Evolutionary conservation across 352 stramenopile species (phyloP).

Genomic region (Pythium sp.): DNA sequence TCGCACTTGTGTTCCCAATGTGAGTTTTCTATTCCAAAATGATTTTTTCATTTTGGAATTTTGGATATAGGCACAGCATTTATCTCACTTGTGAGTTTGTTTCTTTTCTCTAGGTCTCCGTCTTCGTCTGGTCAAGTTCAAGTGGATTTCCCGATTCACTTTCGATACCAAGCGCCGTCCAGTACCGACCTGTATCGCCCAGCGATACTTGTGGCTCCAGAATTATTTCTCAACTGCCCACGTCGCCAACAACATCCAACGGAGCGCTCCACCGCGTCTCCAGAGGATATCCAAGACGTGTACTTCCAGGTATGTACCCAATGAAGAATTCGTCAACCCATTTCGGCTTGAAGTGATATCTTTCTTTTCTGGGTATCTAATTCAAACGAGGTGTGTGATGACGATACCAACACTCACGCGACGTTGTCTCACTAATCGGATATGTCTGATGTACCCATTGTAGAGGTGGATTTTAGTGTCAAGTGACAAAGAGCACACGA

Average conservation of each 20-base stretch:
- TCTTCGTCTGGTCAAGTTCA: slow-evolving; percentile 16
- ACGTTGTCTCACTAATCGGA: slow-evolving; percentile 5
- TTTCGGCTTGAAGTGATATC: neutral
- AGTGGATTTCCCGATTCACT: slow-evolving; percentile 54
- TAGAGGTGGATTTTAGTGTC: neutral
- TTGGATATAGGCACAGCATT: neutral
- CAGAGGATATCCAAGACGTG: neutral
- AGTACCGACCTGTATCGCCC: slow-evolving; percentile 31
- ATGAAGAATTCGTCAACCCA: neutral
- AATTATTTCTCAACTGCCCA: slow-evolving; percentile 41
- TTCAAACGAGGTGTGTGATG: neutral
- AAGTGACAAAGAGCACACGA: neutral
- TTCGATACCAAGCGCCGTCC: slow-evolving; percentile 60
- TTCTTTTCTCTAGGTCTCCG: slow-evolving; percentile 12
- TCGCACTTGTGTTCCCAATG: slow-evolving; percentile 45
- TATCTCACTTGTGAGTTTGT: neutral
- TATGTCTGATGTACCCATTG: slow-evolving; percentile 8
- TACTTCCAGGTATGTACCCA: slow-evolving; percentile 5
- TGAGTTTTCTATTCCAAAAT: slow-evolving; percentile 18
- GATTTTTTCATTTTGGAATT: neutral
- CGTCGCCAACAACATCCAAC: neutral
- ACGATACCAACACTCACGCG: neutral
- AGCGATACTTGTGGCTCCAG: slow-evolving; percentile 39
- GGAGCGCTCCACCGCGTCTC: neutral
- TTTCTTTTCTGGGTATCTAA: neutral